Evolutionary conservation across 2,329 filamentous ascomycete genomes (phyloP).

Genomic region (Didymosphaeria variabile): DNA sequence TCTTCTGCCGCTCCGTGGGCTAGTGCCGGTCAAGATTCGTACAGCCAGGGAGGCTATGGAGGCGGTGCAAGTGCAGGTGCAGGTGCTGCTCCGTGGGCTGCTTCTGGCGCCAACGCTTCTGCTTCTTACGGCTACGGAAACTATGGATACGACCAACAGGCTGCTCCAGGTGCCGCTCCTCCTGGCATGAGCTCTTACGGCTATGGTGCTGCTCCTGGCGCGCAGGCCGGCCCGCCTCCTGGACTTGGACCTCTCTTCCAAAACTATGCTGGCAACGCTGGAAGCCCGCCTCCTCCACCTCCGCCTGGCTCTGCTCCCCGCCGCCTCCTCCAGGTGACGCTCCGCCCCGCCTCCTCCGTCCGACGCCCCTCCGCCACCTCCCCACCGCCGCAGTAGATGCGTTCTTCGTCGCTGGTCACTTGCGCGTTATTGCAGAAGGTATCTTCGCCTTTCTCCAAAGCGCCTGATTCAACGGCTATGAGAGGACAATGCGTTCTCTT

Average conservation of each 20-base stretch:
- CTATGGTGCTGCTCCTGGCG: constrained; percentile 48
- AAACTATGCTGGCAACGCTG: constrained; percentile 66
- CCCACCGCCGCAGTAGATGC: constrained; percentile 67
- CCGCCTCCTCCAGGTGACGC: constrained; percentile 67
- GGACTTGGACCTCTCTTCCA: constrained; percentile 73
- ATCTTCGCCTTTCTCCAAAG: neutral
- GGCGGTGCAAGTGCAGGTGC: constrained; percentile 31
- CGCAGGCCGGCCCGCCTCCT: constrained; percentile 57
- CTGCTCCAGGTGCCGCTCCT: constrained; percentile 34
- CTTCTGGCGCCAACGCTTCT: constrained; percentile 41
- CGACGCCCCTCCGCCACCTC: constrained; percentile 65
- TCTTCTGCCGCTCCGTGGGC: constrained; percentile 53
- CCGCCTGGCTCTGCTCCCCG: constrained; percentile 68
- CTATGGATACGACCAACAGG: constrained; percentile 42
- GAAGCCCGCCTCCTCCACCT: constrained; percentile 68
- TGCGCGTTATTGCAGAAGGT: neutral
- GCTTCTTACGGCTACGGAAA: constrained; percentile 55
- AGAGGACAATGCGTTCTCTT: neutral
- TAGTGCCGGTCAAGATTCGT: constrained; percentile 36
- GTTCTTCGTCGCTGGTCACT: constrained; percentile 49
- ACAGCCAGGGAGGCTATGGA: constrained; percentile 42
- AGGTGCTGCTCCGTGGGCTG: constrained; percentile 49
- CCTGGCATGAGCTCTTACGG: constrained; percentile 53
- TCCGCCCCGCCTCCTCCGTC: constrained; percentile 43
- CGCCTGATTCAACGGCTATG: neutral